Evolutionary conservation across 106 monocot species (phyloP), one percentile per base, ranked within the genome.

Genomic region (Cymbidium sinense): DNA sequence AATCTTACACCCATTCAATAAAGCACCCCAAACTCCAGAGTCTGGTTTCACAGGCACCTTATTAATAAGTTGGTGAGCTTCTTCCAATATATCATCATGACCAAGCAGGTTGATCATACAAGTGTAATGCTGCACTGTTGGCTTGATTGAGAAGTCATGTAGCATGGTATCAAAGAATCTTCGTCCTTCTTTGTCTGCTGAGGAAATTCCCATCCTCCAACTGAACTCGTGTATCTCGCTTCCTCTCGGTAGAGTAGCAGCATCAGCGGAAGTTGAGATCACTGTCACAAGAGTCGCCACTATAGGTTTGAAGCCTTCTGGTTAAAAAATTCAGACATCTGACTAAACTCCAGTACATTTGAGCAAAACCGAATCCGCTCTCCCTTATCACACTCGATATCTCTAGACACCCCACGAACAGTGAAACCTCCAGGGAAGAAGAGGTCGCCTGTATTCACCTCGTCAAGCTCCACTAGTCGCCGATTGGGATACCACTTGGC

Each of bases 71-170:
- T 69, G 50, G 52, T 81, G 78, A 11, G 90, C 93, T 78, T 92
- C 87, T 15, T 85, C 72, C 25, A 96, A 76, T 27, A 62, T 70
- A 41, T 87, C 93, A 2, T 79, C 84, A 58, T 93, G 95, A 25
- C 89, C 87, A 15, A 96, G 79, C 17, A 96, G 89, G 84, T 90
- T 87, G 9, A 95, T 80, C 82, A 95, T 81, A 80, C 94, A 93
- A 70, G 95, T 90, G 75, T 88, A 93, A 51, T 95, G 93, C 81
- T 93, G 90, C 30, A 89, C 78, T 7, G 83, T 87, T 1, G 88
- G 90, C 36, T 85, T 52, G 21, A 95, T 85, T 13, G 78, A 75
- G 74, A 86, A 85, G 5, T 85, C 78, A 17, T 25, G 70, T 61
- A 29, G 36, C 90, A 95, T 85, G 9, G 70, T 78, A 65, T 93